phyloP scores from a whole-genome alignment of 768 basidiomycete species.

The Suillus americanus region DNA sequence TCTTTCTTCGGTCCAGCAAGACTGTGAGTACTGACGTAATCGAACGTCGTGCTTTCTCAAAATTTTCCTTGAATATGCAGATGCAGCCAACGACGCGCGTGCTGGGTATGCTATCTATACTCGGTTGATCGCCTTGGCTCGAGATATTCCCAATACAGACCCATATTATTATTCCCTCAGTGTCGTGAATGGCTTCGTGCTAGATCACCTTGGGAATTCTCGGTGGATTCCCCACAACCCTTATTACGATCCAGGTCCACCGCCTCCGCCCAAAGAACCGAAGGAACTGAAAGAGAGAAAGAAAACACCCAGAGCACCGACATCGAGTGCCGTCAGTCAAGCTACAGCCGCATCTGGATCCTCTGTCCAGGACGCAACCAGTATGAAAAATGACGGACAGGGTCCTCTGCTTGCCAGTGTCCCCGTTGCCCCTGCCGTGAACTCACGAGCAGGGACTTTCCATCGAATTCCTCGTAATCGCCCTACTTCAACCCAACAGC shows the following conservation, averaged over 20 bases:
- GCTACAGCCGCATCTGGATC: background rate
- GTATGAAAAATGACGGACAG: background rate
- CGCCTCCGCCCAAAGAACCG: conserved; percentile 49
- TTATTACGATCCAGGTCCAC: conserved; percentile 70
- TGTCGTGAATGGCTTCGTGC: conserved; percentile 44
- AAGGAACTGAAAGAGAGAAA: conserved; percentile 27
- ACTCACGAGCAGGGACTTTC: background rate
- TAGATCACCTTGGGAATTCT: conserved; percentile 33
- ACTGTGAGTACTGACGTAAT: conserved; percentile 48
- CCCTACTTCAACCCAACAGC: background rate
- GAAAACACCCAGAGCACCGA: background rate
- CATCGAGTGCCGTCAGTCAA: background rate
- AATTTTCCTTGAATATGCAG: conserved; percentile 33
- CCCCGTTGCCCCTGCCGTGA: background rate
- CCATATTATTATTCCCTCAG: conserved; percentile 59
- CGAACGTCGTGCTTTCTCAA: background rate
- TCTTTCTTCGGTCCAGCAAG: conserved; percentile 47
- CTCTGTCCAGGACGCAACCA: background rate
- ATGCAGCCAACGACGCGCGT: conserved; percentile 74
- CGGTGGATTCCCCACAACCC: conserved; percentile 64
- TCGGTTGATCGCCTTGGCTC: conserved; percentile 44
- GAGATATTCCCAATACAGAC: conserved; percentile 32
- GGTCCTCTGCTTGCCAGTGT: background rate
- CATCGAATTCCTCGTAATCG: background rate
- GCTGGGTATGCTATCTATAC: conserved; percentile 57